Base-by-base conservation (phyloP, 257 asterid species). In the Asclepias syriaca region DNA sequence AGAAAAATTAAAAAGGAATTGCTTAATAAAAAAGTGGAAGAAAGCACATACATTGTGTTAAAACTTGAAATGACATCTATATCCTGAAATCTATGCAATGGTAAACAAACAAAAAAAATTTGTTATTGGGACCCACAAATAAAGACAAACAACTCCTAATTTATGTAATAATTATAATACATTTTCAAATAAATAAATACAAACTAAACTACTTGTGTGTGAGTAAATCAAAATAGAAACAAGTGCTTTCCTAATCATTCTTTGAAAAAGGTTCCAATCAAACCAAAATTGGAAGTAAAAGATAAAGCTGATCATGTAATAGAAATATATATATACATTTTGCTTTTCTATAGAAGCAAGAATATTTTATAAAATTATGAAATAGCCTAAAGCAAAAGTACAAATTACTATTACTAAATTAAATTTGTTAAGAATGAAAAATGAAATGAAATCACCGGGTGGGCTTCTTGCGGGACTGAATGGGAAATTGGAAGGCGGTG, bases 401-500 rank as follows among this genome's bases (percentile, higher is more conserved):
- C 53, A 43, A 61, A 73, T 65, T 57, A 64, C 74, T 46, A 63
- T 43, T 43, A 43, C 48, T 43, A 43, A 43, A 8, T 43, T 0
- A 43, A 43, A 6, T n/a, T n/a, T n/a, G n/a, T n/a, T n/a, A n/a
- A n/a, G 2, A 40, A 40, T 40, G 46, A 2, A 43, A 59, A 9
- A 54, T 9, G n/a, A 22, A 55, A 65, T 58, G 58, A 73, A 63
- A 80, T 89, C 81, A 91, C 76, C 90, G 82, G 69, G 83, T 78
- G 48, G 11, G 8, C 76, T 84, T 91, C 78, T 81, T 89, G 84
- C 88, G 69, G 64, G 96, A 81, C 88, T 88, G 83, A 89, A 85
- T 4, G 90, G 94, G 56, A 87, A 86, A 75, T 80, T 81, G 34
- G 92, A 83, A 2, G 98, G 96, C 7, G 98, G 97, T 1, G 97